phyloP scores from a whole-genome alignment of 805 yeast species.

The Starmera dryadoides region DNA sequence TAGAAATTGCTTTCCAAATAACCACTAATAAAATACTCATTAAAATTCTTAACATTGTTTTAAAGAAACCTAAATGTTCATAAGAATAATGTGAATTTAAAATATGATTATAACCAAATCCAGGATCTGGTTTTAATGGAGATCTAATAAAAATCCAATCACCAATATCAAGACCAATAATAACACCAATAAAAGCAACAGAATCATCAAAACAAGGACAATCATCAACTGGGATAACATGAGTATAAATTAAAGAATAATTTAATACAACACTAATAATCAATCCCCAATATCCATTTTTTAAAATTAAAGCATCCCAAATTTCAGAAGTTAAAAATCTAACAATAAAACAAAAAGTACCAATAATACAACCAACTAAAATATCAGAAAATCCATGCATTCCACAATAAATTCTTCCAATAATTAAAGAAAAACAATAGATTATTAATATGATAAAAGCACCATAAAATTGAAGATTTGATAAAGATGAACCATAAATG shows the following conservation, averaged over 20 bases:
- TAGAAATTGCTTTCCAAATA: slow-evolving; percentile 68
- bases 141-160: slow-evolving; percentile 20
- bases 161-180: slow-evolving; percentile 61
- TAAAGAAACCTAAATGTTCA: slow-evolving; percentile 33
- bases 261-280: slow-evolving; percentile 30
- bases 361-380: slow-evolving; percentile 56
- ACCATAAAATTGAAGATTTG: too few species aligned
- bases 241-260: slow-evolving; percentile 51
- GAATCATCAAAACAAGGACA: slow-evolving; percentile 97
- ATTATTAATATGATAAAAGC: slow-evolving; percentile 17
- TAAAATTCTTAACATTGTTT: slow-evolving; percentile 38
- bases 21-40: slow-evolving; percentile 60
- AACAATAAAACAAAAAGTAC: slow-evolving; percentile 42
- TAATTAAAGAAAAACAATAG: slow-evolving; percentile 58
- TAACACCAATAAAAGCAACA: slow-evolving; percentile 87
- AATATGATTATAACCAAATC: slow-evolving; percentile 17
- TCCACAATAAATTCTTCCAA: slow-evolving; percentile 90
- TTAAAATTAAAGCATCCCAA: slow-evolving; percentile 41
- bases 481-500: slow-evolving; percentile 2
- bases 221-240: slow-evolving; percentile 81
- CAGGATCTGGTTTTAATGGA: slow-evolving; percentile 5
- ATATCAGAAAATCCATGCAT: slow-evolving; percentile 94
- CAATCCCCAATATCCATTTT: slow-evolving; percentile 23
- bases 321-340: slow-evolving; percentile 32
- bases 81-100: slow-evolving; percentile 35